phyloP scores from a whole-genome alignment of 768 basidiomycete genomes.

The Lactifluus rugatus region DNA sequence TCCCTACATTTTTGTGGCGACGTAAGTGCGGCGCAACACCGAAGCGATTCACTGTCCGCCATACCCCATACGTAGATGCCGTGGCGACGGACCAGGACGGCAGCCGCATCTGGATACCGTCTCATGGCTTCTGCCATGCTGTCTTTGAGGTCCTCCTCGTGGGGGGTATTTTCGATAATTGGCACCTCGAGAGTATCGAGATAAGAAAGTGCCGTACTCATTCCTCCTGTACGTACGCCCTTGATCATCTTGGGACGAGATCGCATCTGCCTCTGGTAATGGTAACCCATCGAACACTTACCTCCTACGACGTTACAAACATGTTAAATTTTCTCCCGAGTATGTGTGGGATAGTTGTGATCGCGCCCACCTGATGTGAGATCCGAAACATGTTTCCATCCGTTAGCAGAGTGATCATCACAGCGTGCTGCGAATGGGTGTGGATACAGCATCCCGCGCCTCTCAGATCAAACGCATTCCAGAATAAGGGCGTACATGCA shows the following conservation, averaged over 20 bases:
- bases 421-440: constrained; percentile 84
- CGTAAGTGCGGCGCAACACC: neutral
- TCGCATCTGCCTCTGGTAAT: neutral
- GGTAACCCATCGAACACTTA: neutral
- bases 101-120: constrained; percentile 70
- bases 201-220: constrained; percentile 68
- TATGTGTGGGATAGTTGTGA: neutral
- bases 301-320: neutral
- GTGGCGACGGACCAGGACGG: constrained; percentile 66
- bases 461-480: constrained; percentile 79
- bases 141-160: constrained; percentile 82
- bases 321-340: neutral
- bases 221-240: constrained; percentile 69
- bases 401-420: constrained; percentile 80
- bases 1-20: constrained; percentile 27
- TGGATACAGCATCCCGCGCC: constrained; percentile 82
- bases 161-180: constrained; percentile 86
- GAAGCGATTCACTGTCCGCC: constrained; percentile 17
- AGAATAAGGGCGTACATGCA: constrained; percentile 84
- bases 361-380: constrained; percentile 59
- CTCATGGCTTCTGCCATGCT: constrained; percentile 83
- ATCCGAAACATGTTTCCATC: constrained; percentile 61
- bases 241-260: constrained; percentile 68
- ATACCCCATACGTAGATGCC: constrained; percentile 83
- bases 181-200: constrained; percentile 79